Conservation (phyloP, 2,329 filamentous ascomycete genomes). For the Thermothelomyces thermophilus region DNA sequence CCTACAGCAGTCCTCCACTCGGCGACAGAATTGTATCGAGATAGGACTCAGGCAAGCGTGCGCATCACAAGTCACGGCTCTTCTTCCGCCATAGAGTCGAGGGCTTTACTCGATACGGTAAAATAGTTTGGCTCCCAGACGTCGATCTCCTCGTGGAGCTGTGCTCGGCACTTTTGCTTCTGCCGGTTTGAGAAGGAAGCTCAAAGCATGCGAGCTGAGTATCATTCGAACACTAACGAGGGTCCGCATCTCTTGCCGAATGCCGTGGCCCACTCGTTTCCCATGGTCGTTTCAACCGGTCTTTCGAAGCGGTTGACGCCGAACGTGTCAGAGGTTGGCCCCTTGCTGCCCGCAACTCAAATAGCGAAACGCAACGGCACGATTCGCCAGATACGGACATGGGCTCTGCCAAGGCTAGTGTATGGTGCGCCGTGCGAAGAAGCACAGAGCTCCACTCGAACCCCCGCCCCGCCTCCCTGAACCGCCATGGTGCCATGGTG, state of each 20-base stretch:
- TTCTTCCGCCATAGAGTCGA: too few species aligned
- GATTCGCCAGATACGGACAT: conserved; percentile 13
- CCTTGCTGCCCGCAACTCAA: conserved; percentile 5
- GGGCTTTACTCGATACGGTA: too few species aligned
- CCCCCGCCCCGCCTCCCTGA: conserved; percentile 9
- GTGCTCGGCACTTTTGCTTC: too few species aligned
- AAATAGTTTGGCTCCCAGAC: too few species aligned
- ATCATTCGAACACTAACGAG: too few species aligned
- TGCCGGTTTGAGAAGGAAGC: neutral
- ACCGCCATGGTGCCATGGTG: conserved; percentile 12
- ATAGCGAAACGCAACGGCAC: conserved; percentile 12
- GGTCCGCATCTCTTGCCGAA: neutral
- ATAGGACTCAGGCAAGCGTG: too few species aligned
- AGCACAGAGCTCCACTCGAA: conserved; percentile 10
- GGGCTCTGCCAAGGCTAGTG: conserved; percentile 19
- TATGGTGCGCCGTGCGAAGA: conserved; percentile 14
- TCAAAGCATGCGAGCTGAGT: neutral
- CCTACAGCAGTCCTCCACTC: too few species aligned
- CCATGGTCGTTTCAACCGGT: conserved; percentile 17
- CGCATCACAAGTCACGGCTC: too few species aligned
- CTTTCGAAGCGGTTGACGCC: conserved; percentile 23
- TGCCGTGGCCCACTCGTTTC: conserved; percentile 2
- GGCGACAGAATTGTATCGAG: too few species aligned
- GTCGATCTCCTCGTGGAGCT: too few species aligned
- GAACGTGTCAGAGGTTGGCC: conserved; percentile 27